phyloP scores from a whole-genome alignment of 2,329 filamentous ascomycete genomes.

The Periconia digitata region DNA sequence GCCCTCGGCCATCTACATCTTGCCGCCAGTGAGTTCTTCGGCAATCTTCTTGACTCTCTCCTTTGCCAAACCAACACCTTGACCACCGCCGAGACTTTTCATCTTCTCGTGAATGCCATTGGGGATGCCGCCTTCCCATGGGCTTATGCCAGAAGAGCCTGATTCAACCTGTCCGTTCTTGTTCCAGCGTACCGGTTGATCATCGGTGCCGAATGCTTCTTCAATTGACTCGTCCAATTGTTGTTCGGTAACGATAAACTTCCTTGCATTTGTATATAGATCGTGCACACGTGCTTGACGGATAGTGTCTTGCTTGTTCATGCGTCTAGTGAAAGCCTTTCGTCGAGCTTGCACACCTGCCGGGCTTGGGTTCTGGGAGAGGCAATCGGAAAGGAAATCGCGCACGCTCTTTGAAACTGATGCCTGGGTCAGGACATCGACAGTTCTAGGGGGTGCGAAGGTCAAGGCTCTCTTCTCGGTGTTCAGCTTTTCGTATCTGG shows the following conservation, averaged over 20 bases:
- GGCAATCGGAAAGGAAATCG: slow-evolving; percentile 36
- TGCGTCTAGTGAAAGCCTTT: slow-evolving; percentile 43
- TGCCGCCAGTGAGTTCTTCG: slow-evolving; percentile 69
- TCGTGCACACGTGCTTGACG: slow-evolving; percentile 75
- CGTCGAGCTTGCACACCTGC: slow-evolving; percentile 33
- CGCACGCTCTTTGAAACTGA: slow-evolving; percentile 34
- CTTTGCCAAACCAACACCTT: slow-evolving; percentile 50
- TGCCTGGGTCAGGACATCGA: slow-evolving; percentile 47
- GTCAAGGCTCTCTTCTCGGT: slow-evolving; percentile 55
- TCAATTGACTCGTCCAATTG: slow-evolving; percentile 77
- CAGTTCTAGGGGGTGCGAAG: slow-evolving; percentile 68
- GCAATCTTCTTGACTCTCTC: slow-evolving; percentile 65
- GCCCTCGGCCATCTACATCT: slow-evolving; percentile 40
- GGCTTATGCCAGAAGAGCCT: slow-evolving; percentile 25
- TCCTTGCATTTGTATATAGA: slow-evolving; percentile 83
- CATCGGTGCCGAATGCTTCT: slow-evolving; percentile 68
- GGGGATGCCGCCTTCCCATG: slow-evolving; percentile 31
- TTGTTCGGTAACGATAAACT: slow-evolving; percentile 81
- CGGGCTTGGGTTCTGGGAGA: slow-evolving; percentile 26
- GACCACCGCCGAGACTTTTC: slow-evolving; percentile 38
- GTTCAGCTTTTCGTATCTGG: slow-evolving; percentile 38
- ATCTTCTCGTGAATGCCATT: slow-evolving; percentile 37
- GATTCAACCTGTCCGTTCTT: slow-evolving; percentile 21
- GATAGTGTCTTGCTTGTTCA: slow-evolving; percentile 57
- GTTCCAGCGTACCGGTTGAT: slow-evolving; percentile 45